phyloP scores from a whole-genome alignment of 768 basidiomycete genomes.

The Boletus subparvulus region DNA sequence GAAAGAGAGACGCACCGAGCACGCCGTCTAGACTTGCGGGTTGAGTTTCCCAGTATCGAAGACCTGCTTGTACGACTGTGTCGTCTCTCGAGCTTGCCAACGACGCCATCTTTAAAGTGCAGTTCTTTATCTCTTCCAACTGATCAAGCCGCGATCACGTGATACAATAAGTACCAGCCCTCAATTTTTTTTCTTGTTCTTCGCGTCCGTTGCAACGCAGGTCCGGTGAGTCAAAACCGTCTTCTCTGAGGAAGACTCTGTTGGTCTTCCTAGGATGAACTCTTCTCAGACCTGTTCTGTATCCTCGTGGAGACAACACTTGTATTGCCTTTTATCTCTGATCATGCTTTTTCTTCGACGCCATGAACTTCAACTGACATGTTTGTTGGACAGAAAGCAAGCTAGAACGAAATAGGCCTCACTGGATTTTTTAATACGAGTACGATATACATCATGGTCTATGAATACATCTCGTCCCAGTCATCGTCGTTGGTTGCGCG shows the following conservation, averaged over 20 bases:
- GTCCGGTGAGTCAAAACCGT: slow-evolving; percentile 11
- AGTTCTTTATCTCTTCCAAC: too few relatives aligned
- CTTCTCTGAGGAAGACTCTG: neutral
- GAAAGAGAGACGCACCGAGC: slow-evolving; percentile 50
- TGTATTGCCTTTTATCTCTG: slow-evolving; percentile 26
- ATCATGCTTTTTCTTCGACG: neutral
- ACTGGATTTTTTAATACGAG: neutral
- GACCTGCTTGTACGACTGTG: slow-evolving; percentile 65
- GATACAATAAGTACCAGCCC: neutral
- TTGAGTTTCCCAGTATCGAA: slow-evolving; percentile 83
- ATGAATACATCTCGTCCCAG: slow-evolving; percentile 67
- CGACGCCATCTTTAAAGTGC: slow-evolving; percentile 4
- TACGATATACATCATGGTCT: neutral
- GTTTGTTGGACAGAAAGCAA: slow-evolving; percentile 1
- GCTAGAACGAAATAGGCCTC: too few relatives aligned
- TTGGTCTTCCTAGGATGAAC: slow-evolving; percentile 19
- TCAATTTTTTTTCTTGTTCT: neutral
- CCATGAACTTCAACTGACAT: slow-evolving; percentile 5
- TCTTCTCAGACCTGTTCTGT: slow-evolving; percentile 33
- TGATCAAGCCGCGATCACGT: slow-evolving; percentile 8
- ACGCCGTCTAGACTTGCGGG: slow-evolving; percentile 86
- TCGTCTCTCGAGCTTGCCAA: slow-evolving; percentile 27
- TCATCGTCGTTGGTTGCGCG: slow-evolving; percentile 48
- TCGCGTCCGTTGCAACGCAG: too few relatives aligned
- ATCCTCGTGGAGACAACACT: slow-evolving; percentile 26